Evolutionary conservation across 345 rosid genomes (phyloP), one percentile per base, ranked within the genome.

Genomic region (Brassica cretica): DNA sequence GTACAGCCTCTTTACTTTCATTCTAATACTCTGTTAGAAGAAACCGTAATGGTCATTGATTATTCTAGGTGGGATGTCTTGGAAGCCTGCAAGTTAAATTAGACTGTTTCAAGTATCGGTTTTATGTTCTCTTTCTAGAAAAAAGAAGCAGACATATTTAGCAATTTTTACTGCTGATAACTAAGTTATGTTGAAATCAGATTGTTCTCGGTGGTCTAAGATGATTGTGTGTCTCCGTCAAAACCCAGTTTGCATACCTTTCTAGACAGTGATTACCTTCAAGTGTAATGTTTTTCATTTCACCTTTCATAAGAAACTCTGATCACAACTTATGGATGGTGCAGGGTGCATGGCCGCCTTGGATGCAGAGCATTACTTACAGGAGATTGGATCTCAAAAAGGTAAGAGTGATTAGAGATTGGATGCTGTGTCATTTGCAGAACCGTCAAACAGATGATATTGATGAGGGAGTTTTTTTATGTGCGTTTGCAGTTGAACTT

Each of bases 261-360:
- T 46, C 1, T 30, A 30, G 64, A 65, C 2, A 19, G 8, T 18
- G 35, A 5, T 53, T 30, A 49, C 24, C 71, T 75, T 68, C 12
- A 68, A 69, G 24, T 60, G 12, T 70, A 18, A 16, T 56, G 12
- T 2, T 18, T 62, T 37, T 25, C 1, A 56, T 66, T 19, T 78
- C 37, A 18, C 5, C 7, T 51, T 53, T 65, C 12, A 15, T 14
- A 44, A 72, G 44, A 63, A 60, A 72, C 51, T 37, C 69, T 65
- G 69, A 35, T 65, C 51, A 37, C 27, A 65, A 18, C 7, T 4
- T 30, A 8, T 69, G 51, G 51, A 68, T 79, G 64, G 44, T 85
- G 87, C 79, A 95, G 99, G 99, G 35, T 95, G 99, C 85, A 95
- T 93, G 99, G 97, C 99, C 39, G 99, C 99, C 1, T 85, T 93